Evolutionary conservation across 169 alveolate species (phyloP), one percentile per base, ranked within the genome.

Genomic region (Plasmodium relictum): DNA sequence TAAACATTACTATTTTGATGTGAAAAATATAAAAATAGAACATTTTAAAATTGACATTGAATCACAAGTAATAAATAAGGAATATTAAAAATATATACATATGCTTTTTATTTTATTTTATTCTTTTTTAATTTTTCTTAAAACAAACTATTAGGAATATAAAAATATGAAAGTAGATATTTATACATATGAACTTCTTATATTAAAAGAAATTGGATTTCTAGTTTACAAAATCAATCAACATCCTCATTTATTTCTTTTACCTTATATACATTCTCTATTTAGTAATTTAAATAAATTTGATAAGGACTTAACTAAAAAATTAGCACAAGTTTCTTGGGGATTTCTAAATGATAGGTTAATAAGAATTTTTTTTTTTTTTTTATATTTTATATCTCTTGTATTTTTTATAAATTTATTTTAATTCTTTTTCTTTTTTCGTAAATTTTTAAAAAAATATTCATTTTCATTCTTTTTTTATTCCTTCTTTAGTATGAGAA

Each of bases 321-420:
- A 92, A 18, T 62, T 97, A 16, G 97, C 98, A 9, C 97, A 97
- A 94, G 93, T 92, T 42, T 97, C 98, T 37, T 97, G 98, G 98
- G 97, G 97, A 41, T 96, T 93, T 85, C 92, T 97, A 56, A 96
- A 96, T 88, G 98, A 97, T 89, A 94, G 97, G 97, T 95, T 39
- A 45, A 93, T 18, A 9, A 18, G 6, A 8, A 20, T 54, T 69
- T 24, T 18, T 18, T 20, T 31, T 54, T 59, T 2, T 63, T 24
- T 24, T 61, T 39, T 52, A 52, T 48, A 0, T 65, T 10, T 39
- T 48, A 18, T 6, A 54, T n/a, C 14, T 12, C 88, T 44, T 54
- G 31, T 61, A 44, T 31, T 3, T 3, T 3, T 31, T 31, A 3
- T 31, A 31, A 31, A 31, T 31, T 31, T 3, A 31, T 31, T 31